These are phyloP conservation scores for Hymenoscyphus fructigenus DNA, from an alignment of 2,329 filamentous ascomycete species.

Conservation along the genomic window DNA sequence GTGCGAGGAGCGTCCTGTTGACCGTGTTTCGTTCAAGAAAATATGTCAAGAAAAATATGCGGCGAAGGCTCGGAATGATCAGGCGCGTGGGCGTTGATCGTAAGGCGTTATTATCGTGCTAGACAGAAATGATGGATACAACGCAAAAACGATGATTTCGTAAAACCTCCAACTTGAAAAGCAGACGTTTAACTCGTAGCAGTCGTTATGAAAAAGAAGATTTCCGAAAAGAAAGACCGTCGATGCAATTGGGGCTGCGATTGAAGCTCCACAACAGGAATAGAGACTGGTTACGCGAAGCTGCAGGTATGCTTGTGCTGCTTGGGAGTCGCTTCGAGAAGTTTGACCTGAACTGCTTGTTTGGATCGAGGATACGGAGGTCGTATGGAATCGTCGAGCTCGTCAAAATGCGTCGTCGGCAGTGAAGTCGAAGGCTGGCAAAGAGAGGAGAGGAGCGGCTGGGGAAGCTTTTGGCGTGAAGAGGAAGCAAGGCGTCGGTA, in stretches of 20 bases:
- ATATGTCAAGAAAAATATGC: slow-evolving; percentile 1
- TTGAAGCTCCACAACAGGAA: slow-evolving; percentile 37
- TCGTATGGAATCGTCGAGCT: slow-evolving; percentile 32
- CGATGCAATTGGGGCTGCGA: slow-evolving; percentile 38
- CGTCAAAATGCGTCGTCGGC: slow-evolving; percentile 24
- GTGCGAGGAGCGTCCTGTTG: background rate
- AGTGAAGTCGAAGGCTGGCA: slow-evolving; percentile 4
- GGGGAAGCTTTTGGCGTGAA: background rate
- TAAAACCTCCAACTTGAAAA: slow-evolving; percentile 33
- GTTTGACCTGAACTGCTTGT: slow-evolving; percentile 31
- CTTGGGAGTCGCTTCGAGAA: slow-evolving; percentile 33
- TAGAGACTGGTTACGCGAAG: slow-evolving; percentile 35
- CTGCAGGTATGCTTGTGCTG: slow-evolving; percentile 41
- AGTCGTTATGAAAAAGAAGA: slow-evolving; percentile 40
- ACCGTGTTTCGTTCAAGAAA: background rate
- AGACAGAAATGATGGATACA: slow-evolving; percentile 30
- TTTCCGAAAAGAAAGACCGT: slow-evolving; percentile 34
- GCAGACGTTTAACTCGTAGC: slow-evolving; percentile 44
- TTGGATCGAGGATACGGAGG: slow-evolving; percentile 32
- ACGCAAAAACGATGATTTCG: slow-evolving; percentile 31
- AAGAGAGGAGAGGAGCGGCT: slow-evolving; percentile 10
- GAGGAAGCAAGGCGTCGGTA: slow-evolving; percentile 9
- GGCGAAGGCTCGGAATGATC: background rate
- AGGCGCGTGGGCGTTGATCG: slow-evolving; percentile 2
- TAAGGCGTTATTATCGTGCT: slow-evolving; percentile 28